phyloP scores from a whole-genome alignment of 2,329 filamentous ascomycete genomes.

The Phoma sp. region DNA sequence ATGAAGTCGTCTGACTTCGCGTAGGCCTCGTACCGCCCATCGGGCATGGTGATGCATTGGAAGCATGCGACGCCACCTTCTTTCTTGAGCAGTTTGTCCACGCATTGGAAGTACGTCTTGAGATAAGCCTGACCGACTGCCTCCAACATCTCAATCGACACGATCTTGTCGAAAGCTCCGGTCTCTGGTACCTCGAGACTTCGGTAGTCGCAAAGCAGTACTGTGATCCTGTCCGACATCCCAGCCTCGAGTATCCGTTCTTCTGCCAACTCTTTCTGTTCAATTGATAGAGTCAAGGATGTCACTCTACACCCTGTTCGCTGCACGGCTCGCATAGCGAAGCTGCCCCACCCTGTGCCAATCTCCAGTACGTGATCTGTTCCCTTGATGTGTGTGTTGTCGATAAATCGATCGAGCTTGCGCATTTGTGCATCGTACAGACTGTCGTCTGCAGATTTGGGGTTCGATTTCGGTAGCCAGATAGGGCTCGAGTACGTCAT shows the following conservation, averaged over 20 bases:
- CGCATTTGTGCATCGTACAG: slow-evolving; percentile 71
- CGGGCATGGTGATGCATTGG: slow-evolving; percentile 80
- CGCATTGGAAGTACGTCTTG: slow-evolving; percentile 69
- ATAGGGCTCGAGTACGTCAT: slow-evolving; percentile 80
- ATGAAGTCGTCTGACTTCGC: slow-evolving; percentile 75
- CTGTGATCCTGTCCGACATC: slow-evolving; percentile 65
- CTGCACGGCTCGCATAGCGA: slow-evolving; percentile 72
- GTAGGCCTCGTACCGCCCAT: slow-evolving; percentile 70
- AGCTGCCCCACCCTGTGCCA: slow-evolving; percentile 77
- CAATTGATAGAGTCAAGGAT: slow-evolving; percentile 69
- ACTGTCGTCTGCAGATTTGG: slow-evolving; percentile 57
- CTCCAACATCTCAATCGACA: slow-evolving; percentile 81
- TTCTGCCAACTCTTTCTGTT: slow-evolving; percentile 73
- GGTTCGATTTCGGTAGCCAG: slow-evolving; percentile 59
- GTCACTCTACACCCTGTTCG: slow-evolving; percentile 73
- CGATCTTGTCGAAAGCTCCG: slow-evolving; percentile 69
- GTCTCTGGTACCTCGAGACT: slow-evolving; percentile 59
- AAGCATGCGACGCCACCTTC: slow-evolving; percentile 72
- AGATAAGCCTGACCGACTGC: slow-evolving; percentile 73
- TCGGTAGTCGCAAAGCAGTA: slow-evolving; percentile 73
- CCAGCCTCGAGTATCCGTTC: slow-evolving; percentile 67
- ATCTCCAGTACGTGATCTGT: slow-evolving; percentile 76
- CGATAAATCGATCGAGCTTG: slow-evolving; percentile 71
- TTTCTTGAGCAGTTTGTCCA: slow-evolving; percentile 69
- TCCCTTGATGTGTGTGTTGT: slow-evolving; percentile 67